A percentile compares a stretch with the other conserved stretches of the same genome.
phyloP scores from a whole-genome alignment of 768 basidiomycete genomes.

The Pulveroboletus sp. region DNA sequence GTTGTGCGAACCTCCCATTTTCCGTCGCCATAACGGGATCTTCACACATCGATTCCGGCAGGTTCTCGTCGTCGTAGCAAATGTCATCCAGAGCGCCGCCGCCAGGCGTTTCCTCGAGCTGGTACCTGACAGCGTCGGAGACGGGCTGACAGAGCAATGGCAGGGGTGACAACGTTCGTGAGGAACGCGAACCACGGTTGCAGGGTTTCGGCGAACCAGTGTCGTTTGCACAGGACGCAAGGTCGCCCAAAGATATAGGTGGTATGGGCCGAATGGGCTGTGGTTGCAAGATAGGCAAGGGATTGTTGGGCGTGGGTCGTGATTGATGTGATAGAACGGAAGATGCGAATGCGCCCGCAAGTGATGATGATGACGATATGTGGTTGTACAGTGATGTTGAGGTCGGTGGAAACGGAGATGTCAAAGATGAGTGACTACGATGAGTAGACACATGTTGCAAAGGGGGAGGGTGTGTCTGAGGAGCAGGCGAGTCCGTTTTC shows the following conservation, averaged over 20 bases:
- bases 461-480: constrained; percentile 1
- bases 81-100: constrained; percentile 1
- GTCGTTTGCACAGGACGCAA: constrained; percentile 22
- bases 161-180: constrained; percentile 23
- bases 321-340: constrained; percentile 12
- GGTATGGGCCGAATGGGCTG: constrained; percentile 34
- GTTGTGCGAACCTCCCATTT: constrained; percentile 15
- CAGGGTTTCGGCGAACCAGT: neutral
- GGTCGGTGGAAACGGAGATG: constrained; percentile 16
- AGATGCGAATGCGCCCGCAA: constrained; percentile 25
- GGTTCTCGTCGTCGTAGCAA: constrained; percentile 11
- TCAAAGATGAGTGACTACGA: constrained; percentile 14
- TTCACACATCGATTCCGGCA: constrained; percentile 17
- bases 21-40: constrained; percentile 10
- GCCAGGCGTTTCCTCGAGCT: constrained; percentile 15
- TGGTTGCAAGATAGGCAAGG: constrained; percentile 28
- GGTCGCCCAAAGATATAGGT: constrained; percentile 29
- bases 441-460: constrained; percentile 23
- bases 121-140: constrained; percentile 30
- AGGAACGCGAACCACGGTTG: constrained; percentile 1
- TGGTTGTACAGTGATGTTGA: constrained; percentile 20
- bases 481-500: constrained; percentile 11
- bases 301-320: constrained; percentile 9
- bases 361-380: constrained; percentile 17
- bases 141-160: constrained; percentile 33